Evolutionary conservation across 2,329 filamentous ascomycete genomes (phyloP), one percentile per base, ranked within the genome.

Genomic region (Talaromyces sp.): DNA sequence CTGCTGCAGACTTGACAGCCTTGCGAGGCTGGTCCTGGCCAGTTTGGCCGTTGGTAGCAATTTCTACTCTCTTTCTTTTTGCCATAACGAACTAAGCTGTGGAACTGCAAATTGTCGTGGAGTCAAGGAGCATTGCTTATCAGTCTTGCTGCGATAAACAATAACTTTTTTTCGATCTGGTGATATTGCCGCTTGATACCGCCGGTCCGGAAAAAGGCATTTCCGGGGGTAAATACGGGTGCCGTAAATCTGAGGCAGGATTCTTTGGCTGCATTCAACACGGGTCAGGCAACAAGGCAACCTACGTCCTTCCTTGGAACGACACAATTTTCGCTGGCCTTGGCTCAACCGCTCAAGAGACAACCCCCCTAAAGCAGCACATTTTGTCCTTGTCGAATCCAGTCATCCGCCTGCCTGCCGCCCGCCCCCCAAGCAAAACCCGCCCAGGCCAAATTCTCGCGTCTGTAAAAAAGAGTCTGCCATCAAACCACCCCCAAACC

Each of bases 11-110:
- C 69, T 79, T 79, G 64, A 72, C 69, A 36, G 70, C 66, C 66
- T 79, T 79, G 38, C 76, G 69, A 22, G 76, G 70, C 38, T 70
- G 68, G 17, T 65, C 63, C 27, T 69, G 69, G 11, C 64, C 61
- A 7, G 67, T 5, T 65, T 72, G 71, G 3, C 68, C 68, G 34
- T 73, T 74, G 67, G 75, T 74, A 36, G 67, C 49, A 45, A 69
- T 59, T 6, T 76, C 73, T 7, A 76, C 78, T 73, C 79, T 79
- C 76, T 82, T 82, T 69, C 80, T 75, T 68, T 82, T 82, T 4
- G 73, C 78, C 80, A 81, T 81, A n/a, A 58, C 43, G 25, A 56
- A 4, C 11, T 43, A 2, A 27, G 2, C 19, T 40, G 27, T 45
- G 2, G 8, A 25, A 56, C 19, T 25, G n/a, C 11, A 10, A 13